Conservation (phyloP, 1,284 basidiomycete species). For the Cryptococcus deneoformans region DNA sequence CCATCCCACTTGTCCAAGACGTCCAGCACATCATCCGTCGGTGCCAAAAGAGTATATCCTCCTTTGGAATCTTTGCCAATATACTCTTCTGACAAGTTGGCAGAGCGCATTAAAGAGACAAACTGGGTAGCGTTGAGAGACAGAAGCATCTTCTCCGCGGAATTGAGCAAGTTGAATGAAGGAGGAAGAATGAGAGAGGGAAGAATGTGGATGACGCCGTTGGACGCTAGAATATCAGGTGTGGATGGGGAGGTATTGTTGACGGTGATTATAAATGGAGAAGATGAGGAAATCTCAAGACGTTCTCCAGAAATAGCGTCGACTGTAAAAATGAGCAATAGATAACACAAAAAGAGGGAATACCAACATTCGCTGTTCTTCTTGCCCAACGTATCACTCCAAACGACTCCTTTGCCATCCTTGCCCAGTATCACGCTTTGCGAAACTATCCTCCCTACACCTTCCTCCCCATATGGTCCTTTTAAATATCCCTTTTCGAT, state of each 20-base stretch:
- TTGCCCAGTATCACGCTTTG: slow-evolving; percentile 63
- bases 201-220: slow-evolving; percentile 86
- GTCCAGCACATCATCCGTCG: slow-evolving; percentile 76
- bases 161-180: slow-evolving; percentile 65
- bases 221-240: slow-evolving; percentile 85
- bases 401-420: slow-evolving; percentile 30
- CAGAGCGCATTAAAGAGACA: slow-evolving; percentile 80
- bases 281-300: slow-evolving; percentile 59
- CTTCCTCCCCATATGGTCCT: slow-evolving; percentile 75
- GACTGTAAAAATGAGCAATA: neutral
- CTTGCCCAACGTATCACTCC: slow-evolving; percentile 36
- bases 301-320: slow-evolving; percentile 58
- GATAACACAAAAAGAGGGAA: neutral
- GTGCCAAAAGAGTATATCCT: slow-evolving; percentile 77
- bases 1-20: slow-evolving; percentile 36
- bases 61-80: slow-evolving; percentile 61
- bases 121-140: slow-evolving; percentile 86
- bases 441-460: slow-evolving; percentile 70
- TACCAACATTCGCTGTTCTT: slow-evolving; percentile 22
- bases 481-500: slow-evolving; percentile 80
- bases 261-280: slow-evolving; percentile 58
- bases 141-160: slow-evolving; percentile 76
- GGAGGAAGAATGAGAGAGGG: slow-evolving; percentile 76
- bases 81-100: slow-evolving; percentile 64
- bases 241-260: slow-evolving; percentile 63